Evolutionary conservation across 2,329 filamentous ascomycete genomes (phyloP).

Genomic region (Coniochaeta ligniaria): DNA sequence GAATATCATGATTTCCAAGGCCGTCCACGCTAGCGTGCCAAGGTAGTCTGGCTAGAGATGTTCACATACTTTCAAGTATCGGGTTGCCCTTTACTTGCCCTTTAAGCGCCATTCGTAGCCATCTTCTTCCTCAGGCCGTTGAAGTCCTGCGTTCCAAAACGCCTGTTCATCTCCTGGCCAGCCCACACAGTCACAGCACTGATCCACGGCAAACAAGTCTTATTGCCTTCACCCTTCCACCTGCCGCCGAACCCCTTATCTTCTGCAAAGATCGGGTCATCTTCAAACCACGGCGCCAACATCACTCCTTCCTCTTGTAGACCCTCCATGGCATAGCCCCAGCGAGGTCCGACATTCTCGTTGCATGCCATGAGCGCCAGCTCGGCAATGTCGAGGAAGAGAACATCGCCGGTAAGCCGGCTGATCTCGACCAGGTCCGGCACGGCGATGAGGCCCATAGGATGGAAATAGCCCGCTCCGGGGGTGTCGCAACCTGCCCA

Average conservation of each 20-base stretch:
- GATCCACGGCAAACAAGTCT: background rate
- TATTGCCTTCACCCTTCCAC: background rate
- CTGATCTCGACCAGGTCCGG: background rate
- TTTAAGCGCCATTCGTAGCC: too few species aligned
- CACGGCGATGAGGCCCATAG: background rate
- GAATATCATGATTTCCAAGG: too few species aligned
- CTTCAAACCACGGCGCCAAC: background rate
- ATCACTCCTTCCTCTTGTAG: background rate
- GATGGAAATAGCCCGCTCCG: background rate
- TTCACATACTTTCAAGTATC: too few species aligned
- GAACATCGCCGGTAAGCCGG: background rate
- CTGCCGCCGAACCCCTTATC: background rate
- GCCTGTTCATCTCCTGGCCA: background rate
- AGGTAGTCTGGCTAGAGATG: too few species aligned
- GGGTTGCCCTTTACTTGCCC: too few species aligned
- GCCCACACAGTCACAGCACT: background rate
- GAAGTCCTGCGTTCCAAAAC: background rate
- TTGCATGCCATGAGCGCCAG: background rate
- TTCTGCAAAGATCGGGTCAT: background rate
- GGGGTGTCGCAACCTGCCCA: background rate
- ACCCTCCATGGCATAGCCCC: background rate
- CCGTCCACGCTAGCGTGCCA: too few species aligned
- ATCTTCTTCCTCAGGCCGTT: background rate
- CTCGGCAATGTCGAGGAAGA: background rate
- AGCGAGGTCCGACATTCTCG: background rate